Evolutionary conservation across 257 asterid genomes (phyloP), one percentile per base, ranked within the genome.

Genomic region (Lycium barbarum): DNA sequence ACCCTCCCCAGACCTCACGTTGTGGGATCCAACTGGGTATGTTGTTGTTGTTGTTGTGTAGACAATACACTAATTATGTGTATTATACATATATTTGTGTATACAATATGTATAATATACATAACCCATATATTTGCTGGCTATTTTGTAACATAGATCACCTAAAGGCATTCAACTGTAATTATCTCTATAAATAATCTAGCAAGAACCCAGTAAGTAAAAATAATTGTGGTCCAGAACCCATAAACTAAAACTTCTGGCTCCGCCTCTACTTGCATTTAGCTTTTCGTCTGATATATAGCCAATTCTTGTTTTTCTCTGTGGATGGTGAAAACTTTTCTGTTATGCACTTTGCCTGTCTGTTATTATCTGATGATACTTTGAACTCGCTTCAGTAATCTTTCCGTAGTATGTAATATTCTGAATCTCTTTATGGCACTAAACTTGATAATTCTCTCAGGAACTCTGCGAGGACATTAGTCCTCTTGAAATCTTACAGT

Each of bases 401-500:
- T 26, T 76, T 55, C 82, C 51, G 6, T 7, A 22, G 62, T 26
- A 49, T 22, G 81, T 51, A 76, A 13, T 36, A 38, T 68, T 15
- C 81, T 76, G 45, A 49, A 51, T 45, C 63, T 26, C 63, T 45
- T 26, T 76, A 13, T 9, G 57, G 79, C 17, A 18, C 54, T 81
- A 59, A 40, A 68, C 13, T 22, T 54, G 81, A 51, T 53, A n/a
- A 12, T 49, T 76, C 17, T 72, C 62, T 20, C 86, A 93, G 97
- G 98, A 94, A 86, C 93, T 93, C 58, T 96, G 98, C 54, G 98
- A 94, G 89, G 99, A 96, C 83, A 89, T 94, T 57, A 92, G 98
- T 80, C 92, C 98, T 58, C 95, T 96, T 0, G 97, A 96, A 82
- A 90, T 89, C 89, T 84, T 91, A 89, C 93, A 92, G 85, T 82